Evolutionary conservation across 2,329 filamentous ascomycete genomes (phyloP).

Genomic region (Alternaria sp.): DNA sequence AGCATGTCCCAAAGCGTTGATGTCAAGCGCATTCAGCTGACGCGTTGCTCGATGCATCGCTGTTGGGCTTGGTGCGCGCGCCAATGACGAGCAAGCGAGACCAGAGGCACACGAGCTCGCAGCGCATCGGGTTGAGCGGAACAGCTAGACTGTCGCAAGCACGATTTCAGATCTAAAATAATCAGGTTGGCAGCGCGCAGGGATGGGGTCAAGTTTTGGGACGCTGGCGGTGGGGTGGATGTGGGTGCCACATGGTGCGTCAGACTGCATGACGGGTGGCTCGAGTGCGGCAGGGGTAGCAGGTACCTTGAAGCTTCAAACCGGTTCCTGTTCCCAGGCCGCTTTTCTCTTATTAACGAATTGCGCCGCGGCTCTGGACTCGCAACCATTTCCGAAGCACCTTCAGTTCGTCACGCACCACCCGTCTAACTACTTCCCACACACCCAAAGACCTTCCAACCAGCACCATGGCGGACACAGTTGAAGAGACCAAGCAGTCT

Average conservation of each 20-base stretch:
- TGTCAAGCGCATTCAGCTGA: slow-evolving; percentile 10
- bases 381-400: slow-evolving; percentile 22
- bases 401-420: slow-evolving; percentile 19
- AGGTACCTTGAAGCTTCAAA: slow-evolving; percentile 43
- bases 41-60: no score
- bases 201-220: slow-evolving; percentile 44
- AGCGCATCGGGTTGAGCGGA: slow-evolving; percentile 4
- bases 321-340: slow-evolving; percentile 41
- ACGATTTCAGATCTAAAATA: background rate
- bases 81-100: slow-evolving; percentile 5
- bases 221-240: slow-evolving; percentile 30
- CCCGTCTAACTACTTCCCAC: slow-evolving; percentile 8
- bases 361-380: slow-evolving; percentile 30
- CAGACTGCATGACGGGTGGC: slow-evolving; percentile 47
- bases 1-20: slow-evolving; percentile 4
- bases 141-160: background rate
- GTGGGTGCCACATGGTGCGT: slow-evolving; percentile 45
- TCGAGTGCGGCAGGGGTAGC: slow-evolving; percentile 41
- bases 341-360: slow-evolving; percentile 43
- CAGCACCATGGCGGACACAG: slow-evolving; percentile 47
- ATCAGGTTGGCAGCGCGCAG: slow-evolving; percentile 15
- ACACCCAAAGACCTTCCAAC: slow-evolving; percentile 14
- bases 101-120: slow-evolving; percentile 5
- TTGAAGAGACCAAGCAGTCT: slow-evolving; percentile 47
- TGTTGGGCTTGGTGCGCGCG: background rate